These are phyloP conservation scores for Thalassiosira pacifica DNA, from an alignment of 352 stramenopile species.

Conservation along the genomic window DNA sequence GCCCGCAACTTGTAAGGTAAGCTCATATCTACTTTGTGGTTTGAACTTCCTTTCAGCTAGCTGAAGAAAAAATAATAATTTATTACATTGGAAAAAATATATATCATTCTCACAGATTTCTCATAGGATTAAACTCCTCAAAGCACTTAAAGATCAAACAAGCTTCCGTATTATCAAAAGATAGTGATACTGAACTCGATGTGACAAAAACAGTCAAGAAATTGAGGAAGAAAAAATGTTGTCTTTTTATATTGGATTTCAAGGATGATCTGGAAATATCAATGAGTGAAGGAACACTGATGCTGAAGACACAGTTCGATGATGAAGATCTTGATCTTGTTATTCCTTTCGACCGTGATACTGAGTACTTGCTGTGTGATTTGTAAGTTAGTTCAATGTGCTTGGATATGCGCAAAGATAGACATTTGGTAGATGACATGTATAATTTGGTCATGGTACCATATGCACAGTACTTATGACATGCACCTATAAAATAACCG, in stretches of 20 bases:
- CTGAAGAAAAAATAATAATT: too few relatives aligned
- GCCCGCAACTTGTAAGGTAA: conserved; percentile 59
- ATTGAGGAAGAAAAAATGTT: conserved; percentile 58
- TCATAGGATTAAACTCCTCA: conserved; percentile 75
- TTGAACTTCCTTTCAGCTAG: neutral
- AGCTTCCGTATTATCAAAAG: conserved; percentile 55
- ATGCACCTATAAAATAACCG: too few relatives aligned
- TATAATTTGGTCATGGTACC: too few relatives aligned
- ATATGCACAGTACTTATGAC: too few relatives aligned
- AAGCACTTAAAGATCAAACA: conserved; percentile 61
- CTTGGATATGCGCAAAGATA: too few relatives aligned
- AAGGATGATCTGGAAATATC: conserved; percentile 31
- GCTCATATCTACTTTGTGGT: neutral
- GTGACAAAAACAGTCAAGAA: conserved; percentile 61
- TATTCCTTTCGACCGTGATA: conserved; percentile 22
- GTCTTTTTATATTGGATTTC: conserved; percentile 64
- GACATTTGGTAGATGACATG: too few relatives aligned
- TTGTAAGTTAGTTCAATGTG: too few relatives aligned
- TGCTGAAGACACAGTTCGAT: conserved; percentile 27
- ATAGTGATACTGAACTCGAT: conserved; percentile 49
- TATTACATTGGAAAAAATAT: conserved; percentile 9
- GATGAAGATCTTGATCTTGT: conserved; percentile 23
- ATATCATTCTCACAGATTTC: conserved; percentile 35
- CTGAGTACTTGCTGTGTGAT: conserved; percentile 41
- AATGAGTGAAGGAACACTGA: conserved; percentile 27